phyloP scores from a whole-genome alignment of 2,329 filamentous ascomycete genomes.

The Alternaria alternata region DNA sequence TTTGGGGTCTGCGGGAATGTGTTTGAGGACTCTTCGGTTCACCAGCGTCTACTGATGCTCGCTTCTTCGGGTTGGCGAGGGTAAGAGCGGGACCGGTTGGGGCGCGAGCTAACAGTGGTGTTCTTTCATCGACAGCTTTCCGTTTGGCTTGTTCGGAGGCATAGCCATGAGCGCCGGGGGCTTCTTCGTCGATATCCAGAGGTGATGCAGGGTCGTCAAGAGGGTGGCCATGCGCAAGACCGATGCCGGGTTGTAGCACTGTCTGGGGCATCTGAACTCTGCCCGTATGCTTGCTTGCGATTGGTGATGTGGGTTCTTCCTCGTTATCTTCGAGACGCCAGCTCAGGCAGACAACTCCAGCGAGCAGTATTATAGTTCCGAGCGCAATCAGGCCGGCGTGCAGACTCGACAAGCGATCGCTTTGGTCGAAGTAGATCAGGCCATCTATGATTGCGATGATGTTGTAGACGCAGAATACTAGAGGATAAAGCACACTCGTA shows the following conservation, averaged over 20 bases:
- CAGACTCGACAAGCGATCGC: constrained; percentile 76
- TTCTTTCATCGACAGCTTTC: constrained; percentile 43
- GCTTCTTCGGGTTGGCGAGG: constrained; percentile 35
- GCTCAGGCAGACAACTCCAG: constrained; percentile 87
- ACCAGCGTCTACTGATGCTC: constrained; percentile 28
- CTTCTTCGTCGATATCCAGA: constrained; percentile 39
- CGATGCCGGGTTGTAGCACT: constrained; percentile 81
- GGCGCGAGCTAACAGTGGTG: constrained; percentile 46
- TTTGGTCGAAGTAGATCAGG: constrained; percentile 94
- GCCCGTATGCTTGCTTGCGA: constrained; percentile 44
- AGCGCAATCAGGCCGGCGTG: constrained; percentile 84
- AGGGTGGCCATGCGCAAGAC: constrained; percentile 75
- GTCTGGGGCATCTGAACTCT: constrained; percentile 62
- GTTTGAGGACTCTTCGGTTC: constrained; percentile 31
- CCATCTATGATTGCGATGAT: constrained; percentile 98
- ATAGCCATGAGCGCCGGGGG: constrained; percentile 40
- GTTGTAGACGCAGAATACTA: constrained; percentile 99
- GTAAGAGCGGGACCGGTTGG: constrained; percentile 43
- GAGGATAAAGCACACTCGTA: constrained; percentile 92
- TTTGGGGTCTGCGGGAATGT: constrained; percentile 31
- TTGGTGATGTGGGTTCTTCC: constrained; percentile 62
- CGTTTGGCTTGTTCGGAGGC: constrained; percentile 38
- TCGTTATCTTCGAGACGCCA: constrained; percentile 87
- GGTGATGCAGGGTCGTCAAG: constrained; percentile 58
- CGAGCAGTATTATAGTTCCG: constrained; percentile 84